These are phyloP conservation scores for Leptographium wingfieldii DNA, from an alignment of 2,329 filamentous ascomycete species.

Conservation along the genomic window DNA sequence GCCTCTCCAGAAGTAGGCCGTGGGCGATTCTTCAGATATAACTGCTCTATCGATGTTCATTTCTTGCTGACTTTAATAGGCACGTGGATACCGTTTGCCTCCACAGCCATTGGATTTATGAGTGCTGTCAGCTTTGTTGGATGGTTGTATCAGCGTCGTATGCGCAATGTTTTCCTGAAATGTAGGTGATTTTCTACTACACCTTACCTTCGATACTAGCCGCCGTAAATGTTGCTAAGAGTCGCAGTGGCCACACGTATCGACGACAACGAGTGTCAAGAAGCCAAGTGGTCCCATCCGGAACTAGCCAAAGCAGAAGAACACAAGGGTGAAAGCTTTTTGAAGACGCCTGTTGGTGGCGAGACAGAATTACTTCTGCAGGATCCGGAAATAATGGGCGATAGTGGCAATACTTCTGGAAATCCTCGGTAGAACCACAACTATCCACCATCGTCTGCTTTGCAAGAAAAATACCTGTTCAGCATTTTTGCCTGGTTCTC, in stretches of 20 bases:
- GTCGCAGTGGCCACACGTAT: slow-evolving; percentile 5
- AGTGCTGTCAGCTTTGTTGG: slow-evolving; percentile 14
- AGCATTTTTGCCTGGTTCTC: no score
- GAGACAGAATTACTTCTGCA: no score
- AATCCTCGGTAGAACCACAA: no score
- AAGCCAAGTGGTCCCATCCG: not conserved
- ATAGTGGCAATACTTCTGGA: no score
- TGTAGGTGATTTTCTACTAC: slow-evolving; percentile 3
- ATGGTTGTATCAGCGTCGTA: slow-evolving; percentile 18
- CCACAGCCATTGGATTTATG: slow-evolving; percentile 16
- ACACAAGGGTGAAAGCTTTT: no score
- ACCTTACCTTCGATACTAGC: no score
- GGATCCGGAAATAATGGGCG: no score
- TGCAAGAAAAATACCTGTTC: no score
- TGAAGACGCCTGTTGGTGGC: no score
- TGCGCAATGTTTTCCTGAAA: slow-evolving; percentile 14
- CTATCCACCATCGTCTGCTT: no score
- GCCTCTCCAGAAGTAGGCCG: slow-evolving; percentile 4
- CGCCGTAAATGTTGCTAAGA: not conserved
- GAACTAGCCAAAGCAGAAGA: no score
- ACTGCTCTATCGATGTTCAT: not conserved
- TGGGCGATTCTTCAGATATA: no score
- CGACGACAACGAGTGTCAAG: slow-evolving; percentile 4
- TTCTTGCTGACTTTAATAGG: slow-evolving; percentile 1
- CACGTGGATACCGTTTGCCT: slow-evolving; percentile 13